Percentiles rank a stretch among this genome's conserved stretches.
phyloP scores from a whole-genome alignment of 768 basidiomycete species.

The Sistotremastrum suecicum region DNA sequence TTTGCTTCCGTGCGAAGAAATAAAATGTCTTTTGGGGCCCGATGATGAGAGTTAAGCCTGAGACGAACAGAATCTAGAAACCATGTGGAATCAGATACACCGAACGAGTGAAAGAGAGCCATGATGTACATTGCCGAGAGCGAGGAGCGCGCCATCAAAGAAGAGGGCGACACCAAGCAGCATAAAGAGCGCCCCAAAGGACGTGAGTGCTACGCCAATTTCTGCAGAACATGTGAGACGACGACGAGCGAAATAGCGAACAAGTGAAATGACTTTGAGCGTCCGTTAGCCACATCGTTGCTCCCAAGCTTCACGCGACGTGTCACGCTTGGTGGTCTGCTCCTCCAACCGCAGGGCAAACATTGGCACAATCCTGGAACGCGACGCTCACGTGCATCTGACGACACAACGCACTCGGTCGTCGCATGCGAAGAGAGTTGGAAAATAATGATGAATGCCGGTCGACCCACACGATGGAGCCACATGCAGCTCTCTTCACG shows the following conservation, averaged over 20 bases:
- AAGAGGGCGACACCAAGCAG: slow-evolving; percentile 90
- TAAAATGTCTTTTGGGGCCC: slow-evolving; percentile 95
- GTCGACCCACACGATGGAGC: no score
- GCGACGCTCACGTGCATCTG: no score
- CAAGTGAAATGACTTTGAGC: slow-evolving; percentile 25
- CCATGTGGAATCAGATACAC: neutral
- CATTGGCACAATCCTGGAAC: no score
- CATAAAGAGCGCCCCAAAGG: slow-evolving; percentile 93
- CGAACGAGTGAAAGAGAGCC: slow-evolving; percentile 2
- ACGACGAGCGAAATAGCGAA: neutral
- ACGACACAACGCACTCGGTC: no score
- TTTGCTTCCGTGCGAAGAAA: slow-evolving; percentile 94
- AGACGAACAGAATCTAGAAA: slow-evolving; percentile 80
- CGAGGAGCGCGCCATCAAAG: slow-evolving; percentile 90
- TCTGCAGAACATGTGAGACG: slow-evolving; percentile 32
- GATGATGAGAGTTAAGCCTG: slow-evolving; percentile 91
- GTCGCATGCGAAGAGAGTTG: no score
- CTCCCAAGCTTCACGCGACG: slow-evolving; percentile 1
- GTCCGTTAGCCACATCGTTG: slow-evolving; percentile 38
- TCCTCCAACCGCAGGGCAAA: no score
- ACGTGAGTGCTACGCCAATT: slow-evolving; percentile 93
- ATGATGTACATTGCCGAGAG: slow-evolving; percentile 84
- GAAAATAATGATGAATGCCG: no score
- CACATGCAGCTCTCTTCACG: no score
- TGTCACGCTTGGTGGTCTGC: neutral